Evolutionary conservation across 1,284 basidiomycete species (phyloP).

Genomic region (Cerrena zonata): DNA sequence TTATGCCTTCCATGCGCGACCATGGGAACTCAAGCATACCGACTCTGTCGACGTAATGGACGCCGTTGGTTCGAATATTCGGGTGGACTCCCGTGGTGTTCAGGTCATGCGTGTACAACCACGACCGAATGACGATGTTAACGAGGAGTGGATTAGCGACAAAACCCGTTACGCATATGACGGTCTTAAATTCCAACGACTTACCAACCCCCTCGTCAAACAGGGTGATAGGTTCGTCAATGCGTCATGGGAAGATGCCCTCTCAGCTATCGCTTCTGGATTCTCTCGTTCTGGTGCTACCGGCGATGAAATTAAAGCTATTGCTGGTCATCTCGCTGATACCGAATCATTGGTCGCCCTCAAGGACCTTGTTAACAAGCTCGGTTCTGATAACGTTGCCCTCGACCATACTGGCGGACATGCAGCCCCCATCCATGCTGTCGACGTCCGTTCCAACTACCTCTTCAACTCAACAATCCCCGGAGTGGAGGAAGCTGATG

Average conservation of each 20-base stretch:
- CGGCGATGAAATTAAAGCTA: slow-evolving; percentile 93
- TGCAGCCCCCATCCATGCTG: slow-evolving; percentile 66
- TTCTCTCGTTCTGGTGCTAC: slow-evolving; percentile 76
- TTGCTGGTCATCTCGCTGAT: slow-evolving; percentile 90
- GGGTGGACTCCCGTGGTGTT: slow-evolving; percentile 91
- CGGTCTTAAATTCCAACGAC: slow-evolving; percentile 90
- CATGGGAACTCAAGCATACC: slow-evolving; percentile 98
- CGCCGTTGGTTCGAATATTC: slow-evolving; percentile 96
- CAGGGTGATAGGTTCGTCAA: slow-evolving; percentile 89
- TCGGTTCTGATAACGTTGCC: slow-evolving; percentile 92
- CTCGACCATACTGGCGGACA: slow-evolving; percentile 73
- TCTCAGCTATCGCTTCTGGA: slow-evolving; percentile 77
- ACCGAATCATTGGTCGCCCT: slow-evolving; percentile 90
- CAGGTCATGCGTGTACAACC: slow-evolving; percentile 98
- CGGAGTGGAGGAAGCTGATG: slow-evolving; percentile 88
- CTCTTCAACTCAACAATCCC: slow-evolving; percentile 95
- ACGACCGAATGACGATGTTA: slow-evolving; percentile 93
- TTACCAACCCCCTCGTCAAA: slow-evolving; percentile 89
- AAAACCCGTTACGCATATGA: slow-evolving; percentile 97
- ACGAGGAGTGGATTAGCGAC: slow-evolving; percentile 99
- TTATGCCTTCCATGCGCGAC: slow-evolving; percentile 93
- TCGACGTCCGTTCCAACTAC: slow-evolving; percentile 94
- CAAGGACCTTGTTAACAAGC: slow-evolving; percentile 89
- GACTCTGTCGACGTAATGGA: slow-evolving; percentile 98
- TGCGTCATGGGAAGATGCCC: slow-evolving; percentile 89